A percentile compares a stretch with the other conserved stretches of the same genome.
Conservation (phyloP, 2,329 filamentous ascomycete genomes). For the Stemphylium beticola region DNA sequence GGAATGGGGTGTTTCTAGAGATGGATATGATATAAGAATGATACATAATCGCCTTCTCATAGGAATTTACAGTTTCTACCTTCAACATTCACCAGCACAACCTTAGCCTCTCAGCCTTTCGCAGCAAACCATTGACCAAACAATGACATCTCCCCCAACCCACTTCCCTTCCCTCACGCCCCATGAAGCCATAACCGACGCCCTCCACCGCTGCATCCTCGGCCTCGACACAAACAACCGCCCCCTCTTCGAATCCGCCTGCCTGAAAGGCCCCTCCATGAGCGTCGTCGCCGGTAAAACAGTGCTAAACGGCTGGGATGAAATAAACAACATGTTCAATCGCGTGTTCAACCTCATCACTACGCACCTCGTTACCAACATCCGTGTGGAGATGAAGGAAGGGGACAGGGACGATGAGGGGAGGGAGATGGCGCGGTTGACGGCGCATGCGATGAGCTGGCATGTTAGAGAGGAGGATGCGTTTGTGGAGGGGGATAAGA, state of each 20-base stretch:
- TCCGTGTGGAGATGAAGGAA: conserved; percentile 26
- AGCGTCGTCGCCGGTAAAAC: conserved; percentile 18
- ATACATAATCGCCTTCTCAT: too few species aligned
- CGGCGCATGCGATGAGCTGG: conserved; percentile 26
- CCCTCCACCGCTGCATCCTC: conserved; percentile 30
- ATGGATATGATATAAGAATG: too few species aligned
- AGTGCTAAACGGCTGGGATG: conserved; percentile 22
- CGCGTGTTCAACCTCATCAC: conserved; percentile 27
- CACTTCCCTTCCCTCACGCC: background rate
- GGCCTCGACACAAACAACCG: conserved; percentile 32
- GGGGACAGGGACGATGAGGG: conserved; percentile 6
- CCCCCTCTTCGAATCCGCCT: conserved; percentile 28
- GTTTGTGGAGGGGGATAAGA: conserved; percentile 20
- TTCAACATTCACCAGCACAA: too few species aligned
- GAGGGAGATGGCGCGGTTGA: conserved; percentile 19
- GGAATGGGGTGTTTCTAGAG: too few species aligned
- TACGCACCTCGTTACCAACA: conserved; percentile 32
- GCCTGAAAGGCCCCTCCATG: conserved; percentile 24
- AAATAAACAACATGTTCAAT: conserved; percentile 21
- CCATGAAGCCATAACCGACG: conserved; percentile 32
- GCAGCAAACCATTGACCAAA: too few species aligned
- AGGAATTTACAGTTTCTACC: too few species aligned
- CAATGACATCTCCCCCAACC: too few species aligned
- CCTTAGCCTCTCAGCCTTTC: too few species aligned
- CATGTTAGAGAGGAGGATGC: conserved; percentile 31